A percentile compares a stretch with the other conserved stretches of the same genome.
Conservation (phyloP, 1,284 basidiomycete species). For the Porodaedalea pini region DNA sequence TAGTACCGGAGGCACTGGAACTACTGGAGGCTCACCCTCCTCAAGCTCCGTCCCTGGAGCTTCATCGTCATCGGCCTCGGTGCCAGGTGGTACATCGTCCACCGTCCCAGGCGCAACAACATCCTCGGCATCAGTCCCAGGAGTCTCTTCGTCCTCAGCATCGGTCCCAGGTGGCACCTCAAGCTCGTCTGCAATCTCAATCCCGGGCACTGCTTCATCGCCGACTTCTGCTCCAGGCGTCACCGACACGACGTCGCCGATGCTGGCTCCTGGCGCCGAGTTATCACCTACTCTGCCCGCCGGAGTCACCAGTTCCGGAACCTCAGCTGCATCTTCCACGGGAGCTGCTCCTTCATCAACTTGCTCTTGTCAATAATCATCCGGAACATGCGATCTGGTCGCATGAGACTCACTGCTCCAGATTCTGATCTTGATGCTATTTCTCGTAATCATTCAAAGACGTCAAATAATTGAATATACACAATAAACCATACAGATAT, state of each 20-base stretch:
- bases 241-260: not conserved
- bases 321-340: too few relatives aligned
- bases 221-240: not conserved
- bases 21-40: too few relatives aligned
- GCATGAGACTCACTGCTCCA: too few relatives aligned
- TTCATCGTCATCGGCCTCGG: not conserved
- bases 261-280: not conserved
- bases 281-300: not conserved
- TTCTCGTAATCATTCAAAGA: too few relatives aligned
- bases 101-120: not conserved
- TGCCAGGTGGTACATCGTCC: not conserved
- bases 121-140: not conserved
- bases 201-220: not conserved
- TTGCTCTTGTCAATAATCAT: too few relatives aligned
- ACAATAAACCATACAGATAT: too few relatives aligned
- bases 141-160: not conserved
- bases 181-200: not conserved
- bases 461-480: too few relatives aligned
- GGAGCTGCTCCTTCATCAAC: too few relatives aligned
- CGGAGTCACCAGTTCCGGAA: not conserved
- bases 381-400: too few relatives aligned
- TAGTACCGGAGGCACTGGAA: not conserved
- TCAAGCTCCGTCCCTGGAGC: too few relatives aligned
- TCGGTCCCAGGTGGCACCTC: not conserved
- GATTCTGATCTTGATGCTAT: too few relatives aligned